phyloP scores from a whole-genome alignment of 306 rosid genomes.

The Benincasa hispida region DNA sequence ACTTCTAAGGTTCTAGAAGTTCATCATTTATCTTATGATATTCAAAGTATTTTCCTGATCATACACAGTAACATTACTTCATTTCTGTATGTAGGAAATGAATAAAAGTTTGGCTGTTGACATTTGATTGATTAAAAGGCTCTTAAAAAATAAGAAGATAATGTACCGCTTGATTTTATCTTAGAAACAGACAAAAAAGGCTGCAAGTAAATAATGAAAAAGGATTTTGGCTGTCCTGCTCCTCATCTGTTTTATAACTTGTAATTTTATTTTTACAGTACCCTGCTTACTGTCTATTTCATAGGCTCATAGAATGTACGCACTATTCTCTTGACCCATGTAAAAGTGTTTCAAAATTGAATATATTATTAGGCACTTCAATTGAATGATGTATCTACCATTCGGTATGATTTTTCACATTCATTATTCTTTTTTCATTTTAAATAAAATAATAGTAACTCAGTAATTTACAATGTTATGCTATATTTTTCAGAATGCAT shows the following conservation, averaged over 20 bases:
- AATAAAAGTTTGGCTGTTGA: background rate
- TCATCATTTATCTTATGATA: background rate
- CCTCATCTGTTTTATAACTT: background rate
- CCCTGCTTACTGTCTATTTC: background rate
- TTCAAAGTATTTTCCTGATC: background rate
- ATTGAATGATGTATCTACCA: background rate
- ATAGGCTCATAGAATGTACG: background rate
- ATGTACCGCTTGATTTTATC: background rate
- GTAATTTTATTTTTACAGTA: background rate
- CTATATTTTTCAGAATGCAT: slow-evolving; percentile 54
- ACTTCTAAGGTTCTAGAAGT: background rate
- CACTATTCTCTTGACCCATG: background rate
- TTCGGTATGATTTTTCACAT: background rate
- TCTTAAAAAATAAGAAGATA: background rate
- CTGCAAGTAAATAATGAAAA: background rate
- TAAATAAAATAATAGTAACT: background rate
- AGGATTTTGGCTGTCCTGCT: background rate
- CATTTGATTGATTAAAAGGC: background rate
- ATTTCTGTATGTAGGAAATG: background rate
- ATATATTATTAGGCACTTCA: background rate
- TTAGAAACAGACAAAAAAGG: background rate
- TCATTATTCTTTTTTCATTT: background rate
- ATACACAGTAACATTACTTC: background rate
- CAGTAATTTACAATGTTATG: background rate
- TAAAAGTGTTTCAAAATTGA: background rate